Evolutionary conservation across 305 asterid genomes (phyloP), one percentile per base, ranked within the genome.

Genomic region (Solanum aculeatissimum): DNA sequence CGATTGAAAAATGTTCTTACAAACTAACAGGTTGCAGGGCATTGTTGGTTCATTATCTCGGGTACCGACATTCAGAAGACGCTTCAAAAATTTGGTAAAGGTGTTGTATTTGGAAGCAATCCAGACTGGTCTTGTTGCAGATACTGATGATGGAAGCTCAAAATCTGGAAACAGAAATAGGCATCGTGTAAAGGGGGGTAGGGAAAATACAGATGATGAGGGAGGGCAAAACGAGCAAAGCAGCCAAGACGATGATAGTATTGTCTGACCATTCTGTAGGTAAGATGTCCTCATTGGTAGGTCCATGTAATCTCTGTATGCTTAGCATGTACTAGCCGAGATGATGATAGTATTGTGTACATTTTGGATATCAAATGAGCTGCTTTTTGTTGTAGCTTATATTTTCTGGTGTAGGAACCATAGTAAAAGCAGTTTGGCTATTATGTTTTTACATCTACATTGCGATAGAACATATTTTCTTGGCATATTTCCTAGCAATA

Each of bases 41-140:
- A 95, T 95, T 27, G 98, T 94, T 2, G 88, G 92, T 57, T 94
- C 94, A 9, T 89, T 93, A 92, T 94, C 98, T 4, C 83, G 97
- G 60, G 84, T 92, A 65, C 98, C 98, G 1, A 91, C 98, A n/a
- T 95, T 93, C 91, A 91, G 98, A 66, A 88, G 98, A 51, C 93
- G 94, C 7, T 94, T 95, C 87, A 89, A 84, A 89, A 94, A 91
- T 80, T 81, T 95, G 84, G 94, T 92, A 87, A 93, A 91, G 88
- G 85, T 87, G 35, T 84, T 94, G 85, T 94, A 93, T 25, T 65
- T 91, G 27, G 97, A 93, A 87, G 95, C 94, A 9, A 70, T 92
- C 49, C 87, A 89, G 85, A 86, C 77, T 0, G 94, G 93, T 27
- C 85, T 89, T 42, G 63, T 88, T 55, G 90, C 35, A 2, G 83